Evolutionary conservation across 768 basidiomycete genomes (phyloP).

Genomic region (Boletus rubroflammeus): DNA sequence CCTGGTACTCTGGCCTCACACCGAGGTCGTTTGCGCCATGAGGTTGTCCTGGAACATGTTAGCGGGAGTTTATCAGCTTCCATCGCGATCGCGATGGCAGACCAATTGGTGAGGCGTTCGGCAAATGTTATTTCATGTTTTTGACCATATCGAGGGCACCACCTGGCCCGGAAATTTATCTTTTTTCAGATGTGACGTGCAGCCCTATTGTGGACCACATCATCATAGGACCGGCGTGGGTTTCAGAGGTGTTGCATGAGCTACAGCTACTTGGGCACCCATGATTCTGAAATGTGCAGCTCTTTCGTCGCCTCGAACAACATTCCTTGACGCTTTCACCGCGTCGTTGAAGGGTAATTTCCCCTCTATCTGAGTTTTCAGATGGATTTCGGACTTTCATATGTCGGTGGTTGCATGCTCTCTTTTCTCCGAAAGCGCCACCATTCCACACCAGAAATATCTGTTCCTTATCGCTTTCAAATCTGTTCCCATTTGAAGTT

Average conservation of each 20-base stretch:
- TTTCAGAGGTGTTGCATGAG: slow-evolving; percentile 8
- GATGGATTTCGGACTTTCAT: slow-evolving; percentile 31
- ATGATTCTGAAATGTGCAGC: slow-evolving; percentile 9
- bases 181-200: slow-evolving; percentile 22
- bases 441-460: slow-evolving; percentile 13
- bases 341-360: slow-evolving; percentile 15
- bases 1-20: slow-evolving; percentile 11
- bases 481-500: slow-evolving; percentile 21
- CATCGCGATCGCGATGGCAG: slow-evolving; percentile 27
- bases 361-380: slow-evolving; percentile 29
- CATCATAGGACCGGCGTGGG: slow-evolving; percentile 4
- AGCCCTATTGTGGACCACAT: slow-evolving; percentile 13
- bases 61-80: slow-evolving; percentile 21
- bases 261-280: slow-evolving; percentile 7
- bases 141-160: slow-evolving; percentile 28
- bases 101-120: slow-evolving; percentile 24
- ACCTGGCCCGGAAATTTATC: slow-evolving; percentile 20
- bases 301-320: slow-evolving; percentile 3
- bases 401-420: slow-evolving; percentile 24
- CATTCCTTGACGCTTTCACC: slow-evolving; percentile 6
- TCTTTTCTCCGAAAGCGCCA: slow-evolving; percentile 26
- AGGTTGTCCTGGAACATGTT: slow-evolving; percentile 20
- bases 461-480: slow-evolving; percentile 21
- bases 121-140: slow-evolving; percentile 22
- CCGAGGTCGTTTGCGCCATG: slow-evolving; percentile 15